Conservation (phyloP, 257 asterid species). For the Solanum ahanhuiri region DNA sequence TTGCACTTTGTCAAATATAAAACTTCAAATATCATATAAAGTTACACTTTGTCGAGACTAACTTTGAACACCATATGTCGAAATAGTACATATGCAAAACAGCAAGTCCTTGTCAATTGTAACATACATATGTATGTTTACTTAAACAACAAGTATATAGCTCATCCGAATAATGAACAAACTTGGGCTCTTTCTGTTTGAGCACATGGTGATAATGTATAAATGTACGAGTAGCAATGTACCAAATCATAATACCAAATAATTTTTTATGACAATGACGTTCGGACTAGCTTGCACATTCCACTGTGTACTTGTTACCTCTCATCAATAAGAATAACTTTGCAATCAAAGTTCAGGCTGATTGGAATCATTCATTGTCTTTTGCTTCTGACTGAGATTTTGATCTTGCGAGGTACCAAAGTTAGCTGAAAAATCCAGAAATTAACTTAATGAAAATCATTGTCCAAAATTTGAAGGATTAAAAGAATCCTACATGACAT, state of each 20-base stretch:
- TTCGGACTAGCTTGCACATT: neutral
- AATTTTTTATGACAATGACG: neutral
- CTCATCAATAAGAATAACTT: neutral
- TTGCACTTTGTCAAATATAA: too few relatives aligned
- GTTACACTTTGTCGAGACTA: neutral
- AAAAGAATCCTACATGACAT: neutral
- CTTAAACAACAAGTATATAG: neutral
- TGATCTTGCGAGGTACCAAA: neutral
- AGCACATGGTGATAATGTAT: neutral
- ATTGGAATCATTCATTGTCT: neutral
- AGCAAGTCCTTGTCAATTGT: neutral
- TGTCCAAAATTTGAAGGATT: neutral
- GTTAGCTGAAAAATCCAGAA: neutral
- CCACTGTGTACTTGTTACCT: neutral
- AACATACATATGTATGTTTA: neutral
- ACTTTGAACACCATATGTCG: too few relatives aligned
- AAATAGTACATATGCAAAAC: neutral
- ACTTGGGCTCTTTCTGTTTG: neutral
- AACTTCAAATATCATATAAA: too few relatives aligned
- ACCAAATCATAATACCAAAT: neutral
- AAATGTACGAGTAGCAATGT: neutral
- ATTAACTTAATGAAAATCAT: neutral
- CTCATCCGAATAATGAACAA: neutral
- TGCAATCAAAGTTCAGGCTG: neutral
- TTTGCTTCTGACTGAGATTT: neutral